Conservation (phyloP, 164 flowering plant genomes). For the Stephania japonica region DNA sequence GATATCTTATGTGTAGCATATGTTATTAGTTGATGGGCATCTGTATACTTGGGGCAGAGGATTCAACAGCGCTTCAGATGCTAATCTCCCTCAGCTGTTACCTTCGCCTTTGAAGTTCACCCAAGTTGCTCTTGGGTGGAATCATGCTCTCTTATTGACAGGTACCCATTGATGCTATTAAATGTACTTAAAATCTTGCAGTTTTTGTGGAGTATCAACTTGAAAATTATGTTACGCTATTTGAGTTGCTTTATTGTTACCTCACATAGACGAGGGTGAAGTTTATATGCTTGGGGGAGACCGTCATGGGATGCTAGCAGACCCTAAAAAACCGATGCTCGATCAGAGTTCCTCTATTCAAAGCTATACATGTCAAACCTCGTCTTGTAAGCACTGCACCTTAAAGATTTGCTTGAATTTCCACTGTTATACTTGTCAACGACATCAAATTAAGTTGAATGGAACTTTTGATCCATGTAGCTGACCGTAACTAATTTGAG, state of each 20-base stretch:
- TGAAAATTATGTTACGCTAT: not conserved
- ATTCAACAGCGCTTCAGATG: conserved; percentile 40
- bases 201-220: not conserved
- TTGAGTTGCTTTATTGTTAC: not conserved
- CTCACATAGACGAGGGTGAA: conserved; percentile 47
- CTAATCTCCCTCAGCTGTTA: conserved; percentile 32
- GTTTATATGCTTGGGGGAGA: conserved; percentile 67
- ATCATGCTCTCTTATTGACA: conserved; percentile 68
- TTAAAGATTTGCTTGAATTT: not conserved
- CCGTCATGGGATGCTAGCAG: conserved; percentile 54
- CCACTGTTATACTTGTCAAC: not conserved
- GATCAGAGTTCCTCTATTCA: conserved; percentile 11
- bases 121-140: conserved; percentile 79
- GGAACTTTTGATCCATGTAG: too few relatives aligned
- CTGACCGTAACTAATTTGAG: too few relatives aligned
- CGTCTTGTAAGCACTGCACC: conserved; percentile 13
- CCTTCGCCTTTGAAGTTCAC: conserved; percentile 28
- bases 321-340: conserved; percentile 24
- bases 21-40: conserved; percentile 50
- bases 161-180: conserved; percentile 27
- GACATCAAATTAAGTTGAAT: not conserved
- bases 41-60: conserved; percentile 90
- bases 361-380: conserved; percentile 4
- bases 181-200: not conserved
- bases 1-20: not conserved